These are phyloP conservation scores for Globisporangium heterothallicum DNA, from an alignment of 352 stramenopile genomes.

Conservation along the genomic window DNA sequence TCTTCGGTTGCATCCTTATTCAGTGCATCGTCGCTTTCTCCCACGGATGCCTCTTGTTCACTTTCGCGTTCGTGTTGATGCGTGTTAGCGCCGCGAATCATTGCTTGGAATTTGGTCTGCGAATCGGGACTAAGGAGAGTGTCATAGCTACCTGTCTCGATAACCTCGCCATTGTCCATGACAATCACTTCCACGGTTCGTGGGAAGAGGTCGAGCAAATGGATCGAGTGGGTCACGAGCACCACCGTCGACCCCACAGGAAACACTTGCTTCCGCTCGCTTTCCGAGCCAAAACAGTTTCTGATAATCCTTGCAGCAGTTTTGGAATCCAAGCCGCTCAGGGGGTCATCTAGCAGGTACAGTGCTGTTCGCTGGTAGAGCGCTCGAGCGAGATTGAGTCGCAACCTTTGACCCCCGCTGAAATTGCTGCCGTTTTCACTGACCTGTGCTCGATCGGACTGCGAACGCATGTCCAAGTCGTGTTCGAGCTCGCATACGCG, in stretches of 20 bases:
- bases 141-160: conserved; percentile 35
- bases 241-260: conserved; percentile 48
- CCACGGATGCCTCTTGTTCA: not conserved
- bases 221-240: conserved; percentile 71
- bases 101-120: conserved; percentile 21
- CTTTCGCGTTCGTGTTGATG: not conserved
- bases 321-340: conserved; percentile 71
- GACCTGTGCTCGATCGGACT: conserved; percentile 42
- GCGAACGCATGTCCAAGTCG: conserved; percentile 45
- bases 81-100: conserved; percentile 13
- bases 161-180: conserved; percentile 45
- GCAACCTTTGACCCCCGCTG: conserved; percentile 75
- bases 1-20: not conserved
- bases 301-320: conserved; percentile 48
- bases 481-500: conserved; percentile 61
- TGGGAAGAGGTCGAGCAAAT: conserved; percentile 55
- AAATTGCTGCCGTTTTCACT: conserved; percentile 81
- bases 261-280: conserved; percentile 29
- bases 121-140: conserved; percentile 17
- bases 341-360: conserved; percentile 87
- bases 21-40: not conserved
- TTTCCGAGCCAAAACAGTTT: conserved; percentile 36
- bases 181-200: conserved; percentile 38
- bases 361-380: conserved; percentile 63
- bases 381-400: conserved; percentile 82